Evolutionary conservation across 202 grass and related monocot species (phyloP).

Genomic region (Panicum hallii): DNA sequence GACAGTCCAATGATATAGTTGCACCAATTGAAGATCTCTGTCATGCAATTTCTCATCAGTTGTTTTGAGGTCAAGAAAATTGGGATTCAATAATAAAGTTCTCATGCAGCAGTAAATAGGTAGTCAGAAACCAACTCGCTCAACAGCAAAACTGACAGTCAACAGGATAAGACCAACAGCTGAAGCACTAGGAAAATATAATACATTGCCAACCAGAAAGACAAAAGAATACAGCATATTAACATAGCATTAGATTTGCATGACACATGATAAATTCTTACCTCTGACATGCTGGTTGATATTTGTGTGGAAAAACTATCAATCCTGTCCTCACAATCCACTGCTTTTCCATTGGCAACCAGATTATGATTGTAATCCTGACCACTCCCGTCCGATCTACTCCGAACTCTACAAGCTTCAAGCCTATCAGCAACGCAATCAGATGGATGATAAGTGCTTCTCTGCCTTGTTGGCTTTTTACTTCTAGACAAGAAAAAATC

Average conservation of each 20-base stretch:
- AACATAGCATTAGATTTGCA: not conserved
- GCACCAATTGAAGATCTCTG: slow-evolving; percentile 61
- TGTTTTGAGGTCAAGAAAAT: not conserved
- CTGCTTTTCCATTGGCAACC: slow-evolving; percentile 6
- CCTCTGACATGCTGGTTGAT: slow-evolving; percentile 44
- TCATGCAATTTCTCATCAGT: slow-evolving; percentile 45
- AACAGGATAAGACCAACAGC: not conserved
- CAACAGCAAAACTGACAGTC: not conserved
- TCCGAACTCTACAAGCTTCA: slow-evolving; percentile 30
- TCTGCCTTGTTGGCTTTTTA: slow-evolving; percentile 61
- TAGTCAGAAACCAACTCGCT: not conserved
- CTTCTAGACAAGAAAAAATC: slow-evolving; percentile 73
- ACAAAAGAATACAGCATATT: not conserved
- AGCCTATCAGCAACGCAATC: slow-evolving; percentile 23
- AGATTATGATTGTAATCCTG: not conserved
- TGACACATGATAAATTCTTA: slow-evolving; percentile 30
- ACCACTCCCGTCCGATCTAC: not conserved
- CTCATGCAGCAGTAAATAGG: slow-evolving; percentile 20
- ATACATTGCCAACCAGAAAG: not conserved
- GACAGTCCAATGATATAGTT: slow-evolving; percentile 34
- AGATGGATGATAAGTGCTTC: slow-evolving; percentile 9
- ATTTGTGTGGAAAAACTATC: slow-evolving; percentile 30
- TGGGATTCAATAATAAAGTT: not conserved
- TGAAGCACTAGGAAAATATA: not conserved
- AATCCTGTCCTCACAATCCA: slow-evolving; percentile 18